Conservation (phyloP, 2,329 filamentous ascomycete species). For the Colletotrichum orbiculare region DNA sequence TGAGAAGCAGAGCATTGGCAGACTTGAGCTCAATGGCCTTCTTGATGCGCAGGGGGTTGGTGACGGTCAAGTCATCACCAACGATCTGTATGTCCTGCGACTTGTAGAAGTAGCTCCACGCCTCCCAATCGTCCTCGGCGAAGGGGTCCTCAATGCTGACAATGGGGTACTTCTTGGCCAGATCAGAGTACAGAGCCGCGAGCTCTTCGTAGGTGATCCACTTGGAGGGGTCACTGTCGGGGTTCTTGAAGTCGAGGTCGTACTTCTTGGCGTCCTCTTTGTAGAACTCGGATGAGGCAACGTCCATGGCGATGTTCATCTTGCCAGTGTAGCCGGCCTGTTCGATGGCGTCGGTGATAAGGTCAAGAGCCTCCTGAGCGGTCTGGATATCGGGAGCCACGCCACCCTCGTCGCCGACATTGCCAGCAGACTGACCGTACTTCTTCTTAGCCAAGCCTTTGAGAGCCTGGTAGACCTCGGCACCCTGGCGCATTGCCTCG, state of each 20-base stretch:
- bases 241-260: constrained; percentile 99
- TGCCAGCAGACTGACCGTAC: constrained; percentile 98
- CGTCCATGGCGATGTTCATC: constrained; percentile 99
- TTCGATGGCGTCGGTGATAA: constrained; percentile 95
- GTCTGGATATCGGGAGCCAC: constrained; percentile 99
- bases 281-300: constrained; percentile 99
- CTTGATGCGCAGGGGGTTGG: constrained; percentile 99
- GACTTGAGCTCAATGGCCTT: constrained; percentile 99
- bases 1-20: constrained; percentile 96
- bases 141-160: constrained; percentile 99
- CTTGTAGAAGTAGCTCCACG: constrained; percentile 99
- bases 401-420: constrained; percentile 99
- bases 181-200: constrained; percentile 87
- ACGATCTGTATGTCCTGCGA: constrained; percentile 98
- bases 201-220: constrained; percentile 99
- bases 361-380: constrained; percentile 93
- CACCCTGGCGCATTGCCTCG: constrained; percentile 94
- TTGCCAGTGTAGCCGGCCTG: constrained; percentile 94
- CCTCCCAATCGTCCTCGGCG: constrained; percentile 99
- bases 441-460: constrained; percentile 98
- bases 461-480: constrained; percentile 98
- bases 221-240: constrained; percentile 93
- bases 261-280: constrained; percentile 98
- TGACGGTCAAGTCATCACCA: constrained; percentile 98
- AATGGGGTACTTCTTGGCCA: constrained; percentile 96